These are phyloP conservation scores for Staphylotrichum longicolle DNA, from an alignment of 495 filamentous ascomycete species.

Conservation along the genomic window DNA sequence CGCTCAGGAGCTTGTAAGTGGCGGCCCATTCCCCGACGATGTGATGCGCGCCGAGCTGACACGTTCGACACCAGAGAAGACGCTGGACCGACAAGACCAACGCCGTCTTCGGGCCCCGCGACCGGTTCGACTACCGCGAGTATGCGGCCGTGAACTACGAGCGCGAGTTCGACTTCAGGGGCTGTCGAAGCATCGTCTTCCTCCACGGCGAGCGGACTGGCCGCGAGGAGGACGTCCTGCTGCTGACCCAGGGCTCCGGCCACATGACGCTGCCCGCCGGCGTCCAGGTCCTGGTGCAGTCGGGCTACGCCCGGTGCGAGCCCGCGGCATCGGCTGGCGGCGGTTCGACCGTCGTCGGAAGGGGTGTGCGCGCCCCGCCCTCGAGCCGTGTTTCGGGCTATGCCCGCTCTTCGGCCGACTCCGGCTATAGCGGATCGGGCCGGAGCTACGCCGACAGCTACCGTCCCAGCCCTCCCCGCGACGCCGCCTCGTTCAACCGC, in stretches of 20 bases:
- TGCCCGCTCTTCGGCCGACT: constrained; percentile 22
- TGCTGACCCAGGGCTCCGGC: constrained; percentile 27
- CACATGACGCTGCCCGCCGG: constrained; percentile 31
- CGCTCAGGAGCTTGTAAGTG: constrained; percentile 23
- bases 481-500: constrained; percentile 14
- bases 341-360: constrained; percentile 13
- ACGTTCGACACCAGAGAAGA: constrained; percentile 14
- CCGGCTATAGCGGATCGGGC: constrained; percentile 14
- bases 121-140: constrained; percentile 14
- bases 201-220: constrained; percentile 15
- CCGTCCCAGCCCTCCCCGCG: constrained; percentile 19
- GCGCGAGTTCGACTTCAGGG: constrained; percentile 31
- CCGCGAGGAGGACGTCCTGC: constrained; percentile 22
- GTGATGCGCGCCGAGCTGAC: constrained; percentile 8
- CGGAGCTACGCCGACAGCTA: constrained; percentile 5
- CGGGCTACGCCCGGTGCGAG: constrained; percentile 23
- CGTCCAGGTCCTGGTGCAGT: constrained; percentile 27
- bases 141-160: constrained; percentile 22
- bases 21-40: neutral
- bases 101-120: constrained; percentile 15
- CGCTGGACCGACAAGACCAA: constrained; percentile 28
- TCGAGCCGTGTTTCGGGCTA: constrained; percentile 23
- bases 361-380: constrained; percentile 24
- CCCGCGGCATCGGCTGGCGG: constrained; percentile 3
- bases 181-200: constrained; percentile 29